phyloP scores from a whole-genome alignment of 2,329 filamentous ascomycete species.

The Aspergillus sp. region DNA sequence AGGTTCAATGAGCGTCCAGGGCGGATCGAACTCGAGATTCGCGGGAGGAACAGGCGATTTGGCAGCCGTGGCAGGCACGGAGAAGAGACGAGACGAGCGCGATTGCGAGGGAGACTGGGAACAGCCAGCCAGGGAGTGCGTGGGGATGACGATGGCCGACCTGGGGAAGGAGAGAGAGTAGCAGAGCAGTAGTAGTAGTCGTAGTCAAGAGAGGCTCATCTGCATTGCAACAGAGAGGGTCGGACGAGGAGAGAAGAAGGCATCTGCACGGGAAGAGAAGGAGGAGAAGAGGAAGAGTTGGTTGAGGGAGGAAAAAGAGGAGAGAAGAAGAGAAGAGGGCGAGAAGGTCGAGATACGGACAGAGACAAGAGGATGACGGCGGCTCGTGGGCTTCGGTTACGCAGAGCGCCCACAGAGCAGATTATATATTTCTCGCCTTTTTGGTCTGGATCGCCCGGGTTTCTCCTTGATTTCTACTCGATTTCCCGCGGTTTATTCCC shows the following conservation, averaged over 20 bases:
- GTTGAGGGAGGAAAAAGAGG: not conserved
- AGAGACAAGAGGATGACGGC: no score
- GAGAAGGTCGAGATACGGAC: no score
- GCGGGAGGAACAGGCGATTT: not conserved
- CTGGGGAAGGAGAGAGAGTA: conserved; percentile 12
- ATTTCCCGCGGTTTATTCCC: no score
- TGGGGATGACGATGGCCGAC: conserved; percentile 16
- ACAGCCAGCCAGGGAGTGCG: conserved; percentile 10
- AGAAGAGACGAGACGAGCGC: not conserved
- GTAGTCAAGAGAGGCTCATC: conserved; percentile 5
- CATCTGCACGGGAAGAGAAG: not conserved
- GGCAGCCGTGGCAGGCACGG: not conserved
- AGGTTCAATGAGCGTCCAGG: no score
- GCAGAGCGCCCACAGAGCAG: no score
- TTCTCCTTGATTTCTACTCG: no score
- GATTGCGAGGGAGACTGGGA: not conserved
- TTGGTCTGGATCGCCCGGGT: no score
- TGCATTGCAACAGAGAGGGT: conserved; percentile 2
- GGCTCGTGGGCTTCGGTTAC: conserved; percentile 6
- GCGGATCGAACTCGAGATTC: conserved; percentile 2
- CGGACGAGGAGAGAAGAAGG: not conserved
- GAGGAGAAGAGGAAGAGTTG: not conserved
- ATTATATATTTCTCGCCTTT: no score
- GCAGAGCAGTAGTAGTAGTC: conserved; percentile 6
- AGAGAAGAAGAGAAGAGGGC: not conserved